Conservation (phyloP, 192 early-diverging fungal genomes). For the Umbelopsis ramanniana region DNA sequence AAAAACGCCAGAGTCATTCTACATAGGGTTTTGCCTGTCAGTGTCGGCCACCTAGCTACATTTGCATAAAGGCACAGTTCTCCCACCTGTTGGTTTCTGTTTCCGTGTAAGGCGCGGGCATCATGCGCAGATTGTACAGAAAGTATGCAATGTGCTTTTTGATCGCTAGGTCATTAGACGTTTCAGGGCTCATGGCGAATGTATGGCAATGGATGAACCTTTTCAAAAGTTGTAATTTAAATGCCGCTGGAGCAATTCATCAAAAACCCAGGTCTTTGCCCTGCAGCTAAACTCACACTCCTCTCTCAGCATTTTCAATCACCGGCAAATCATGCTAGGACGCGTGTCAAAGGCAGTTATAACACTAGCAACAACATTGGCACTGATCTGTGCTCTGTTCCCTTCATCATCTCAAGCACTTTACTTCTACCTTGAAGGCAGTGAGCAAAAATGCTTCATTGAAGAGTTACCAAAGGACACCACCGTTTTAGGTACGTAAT, state of each 20-base stretch:
- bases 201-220: background rate
- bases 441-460: constrained; percentile 89
- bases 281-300: background rate
- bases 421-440: constrained; percentile 92
- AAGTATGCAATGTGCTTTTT: constrained; percentile 76
- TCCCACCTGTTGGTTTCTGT: constrained; percentile 74
- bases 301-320: constrained; percentile 11
- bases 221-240: background rate
- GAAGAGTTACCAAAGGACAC: constrained; percentile 94
- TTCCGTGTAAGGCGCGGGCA: constrained; percentile 71
- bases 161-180: constrained; percentile 41
- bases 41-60: background rate
- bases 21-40: background rate
- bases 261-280: background rate
- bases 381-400: constrained; percentile 12
- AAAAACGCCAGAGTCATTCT: constrained; percentile 93
- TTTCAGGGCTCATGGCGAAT: background rate
- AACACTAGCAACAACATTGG: constrained; percentile 12
- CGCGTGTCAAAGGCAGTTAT: constrained; percentile 20
- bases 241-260: constrained; percentile 15
- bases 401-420: constrained; percentile 52
- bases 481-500: constrained; percentile 70
- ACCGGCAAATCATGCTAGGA: constrained; percentile 23
- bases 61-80: background rate
- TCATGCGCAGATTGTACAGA: constrained; percentile 64